Evolutionary conservation across 768 basidiomycete species (phyloP), one percentile per base, ranked within the genome.

Genomic region (Thelephora ganbajun): DNA sequence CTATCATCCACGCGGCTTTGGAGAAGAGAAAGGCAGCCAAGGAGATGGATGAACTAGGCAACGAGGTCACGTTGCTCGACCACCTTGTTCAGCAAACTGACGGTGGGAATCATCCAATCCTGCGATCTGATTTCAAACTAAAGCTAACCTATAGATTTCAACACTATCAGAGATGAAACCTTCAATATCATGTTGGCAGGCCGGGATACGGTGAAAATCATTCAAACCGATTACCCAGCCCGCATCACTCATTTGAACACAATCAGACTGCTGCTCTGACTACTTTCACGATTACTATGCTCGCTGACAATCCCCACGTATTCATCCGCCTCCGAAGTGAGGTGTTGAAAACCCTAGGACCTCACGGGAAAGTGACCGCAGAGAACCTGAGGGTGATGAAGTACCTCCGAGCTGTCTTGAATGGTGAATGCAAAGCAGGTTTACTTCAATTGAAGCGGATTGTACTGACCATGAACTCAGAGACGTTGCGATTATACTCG

Each of bases 1-100:
- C 73, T 0, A 69, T 77, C 13, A 51, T 77, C 11, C 56, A 60
- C 33, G 61, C 70, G 33, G 68, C 68, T 5, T 56, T 77, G 14
- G 52, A 53, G 48, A 66, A 67, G 59, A 63, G 66, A 46, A 56
- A 61, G 23, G 57, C 52, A 44, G 36, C 52, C 39, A 47, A 43
- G 42, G 50, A 48, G 6, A 53, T 50, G 14, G 35, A 53, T 23
- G 50, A 55, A 22, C 46, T 51, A 14, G 33, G 2, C 5, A 4
- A 5, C 2, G 39, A 41, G 6, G 39, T 7, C 9, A 41, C 14
- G 14, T 14, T 41, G 3, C 39, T 41, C 18, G 39, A 41, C 39
- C 39, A 41, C 22, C 39, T 41, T 11, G 39, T 41, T 22, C 16
- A 41, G 22, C 22, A 41, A 18, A 41, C 26, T 4, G 26, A 30